Conservation (phyloP, 768 basidiomycete genomes). For the Russula sp. region DNA sequence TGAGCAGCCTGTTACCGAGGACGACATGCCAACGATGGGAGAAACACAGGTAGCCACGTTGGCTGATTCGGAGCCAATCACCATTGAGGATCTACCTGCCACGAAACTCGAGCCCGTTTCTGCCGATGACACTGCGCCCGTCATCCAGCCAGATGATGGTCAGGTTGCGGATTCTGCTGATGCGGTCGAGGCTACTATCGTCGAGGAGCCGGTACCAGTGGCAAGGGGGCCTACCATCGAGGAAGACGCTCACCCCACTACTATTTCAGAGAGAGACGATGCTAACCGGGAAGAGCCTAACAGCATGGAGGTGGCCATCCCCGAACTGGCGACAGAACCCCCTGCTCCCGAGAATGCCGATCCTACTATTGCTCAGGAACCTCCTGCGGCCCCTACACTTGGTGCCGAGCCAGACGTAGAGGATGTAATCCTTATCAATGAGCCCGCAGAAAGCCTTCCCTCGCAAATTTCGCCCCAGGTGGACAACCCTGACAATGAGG, state of each 20-base stretch:
- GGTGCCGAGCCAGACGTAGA: not conserved
- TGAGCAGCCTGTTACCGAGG: not conserved
- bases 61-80: not conserved
- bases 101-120: constrained; percentile 14
- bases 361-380: not conserved
- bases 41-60: not conserved
- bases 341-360: not conserved
- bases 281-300: not conserved
- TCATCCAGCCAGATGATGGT: constrained; percentile 15
- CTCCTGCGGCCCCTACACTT: not conserved
- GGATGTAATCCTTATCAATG: not conserved
- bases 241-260: constrained; percentile 11
- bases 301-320: not conserved
- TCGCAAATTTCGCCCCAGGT: not conserved
- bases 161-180: not conserved
- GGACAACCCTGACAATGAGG: constrained; percentile 2
- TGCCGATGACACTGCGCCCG: constrained; percentile 13
- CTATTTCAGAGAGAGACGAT: not conserved
- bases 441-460: not conserved
- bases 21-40: not conserved
- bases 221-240: not conserved
- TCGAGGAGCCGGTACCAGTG: not conserved
- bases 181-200: not conserved
- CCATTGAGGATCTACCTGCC: not conserved
- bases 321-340: not conserved